Evolutionary conservation across 805 yeast species (phyloP).

Genomic region (Metschnikowia shivogae): DNA sequence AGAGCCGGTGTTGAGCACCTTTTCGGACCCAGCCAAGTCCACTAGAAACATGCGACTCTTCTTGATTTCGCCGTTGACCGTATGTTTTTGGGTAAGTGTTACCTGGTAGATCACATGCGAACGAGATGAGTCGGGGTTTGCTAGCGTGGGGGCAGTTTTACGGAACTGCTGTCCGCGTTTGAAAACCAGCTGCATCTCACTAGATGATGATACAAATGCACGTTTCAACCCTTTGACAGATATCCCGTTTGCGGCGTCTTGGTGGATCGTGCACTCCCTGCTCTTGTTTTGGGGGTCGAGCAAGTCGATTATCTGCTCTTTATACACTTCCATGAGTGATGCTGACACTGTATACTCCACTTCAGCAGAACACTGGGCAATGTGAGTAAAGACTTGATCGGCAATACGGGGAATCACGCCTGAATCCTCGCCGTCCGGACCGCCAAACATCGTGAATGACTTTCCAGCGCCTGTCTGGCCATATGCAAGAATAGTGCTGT

Average conservation of each 20-base stretch:
- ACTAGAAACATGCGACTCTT: slow-evolving; percentile 67
- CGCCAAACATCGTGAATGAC: slow-evolving; percentile 73
- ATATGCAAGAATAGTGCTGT: slow-evolving; percentile 72
- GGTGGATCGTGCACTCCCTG: slow-evolving; percentile 51
- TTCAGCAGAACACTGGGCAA: slow-evolving; percentile 43
- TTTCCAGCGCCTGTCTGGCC: slow-evolving; percentile 82
- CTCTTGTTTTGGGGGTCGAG: slow-evolving; percentile 31
- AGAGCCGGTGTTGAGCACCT: slow-evolving; percentile 73
- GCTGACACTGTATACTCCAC: slow-evolving; percentile 65
- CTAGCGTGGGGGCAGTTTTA: slow-evolving; percentile 56
- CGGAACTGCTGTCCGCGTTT: slow-evolving; percentile 55
- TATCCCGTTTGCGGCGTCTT: slow-evolving; percentile 59
- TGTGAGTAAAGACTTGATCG: slow-evolving; percentile 57
- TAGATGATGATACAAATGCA: slow-evolving; percentile 52
- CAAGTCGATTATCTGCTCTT: slow-evolving; percentile 73
- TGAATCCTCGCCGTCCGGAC: slow-evolving; percentile 17
- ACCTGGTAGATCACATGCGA: slow-evolving; percentile 79
- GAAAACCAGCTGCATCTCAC: slow-evolving; percentile 57
- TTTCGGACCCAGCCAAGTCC: slow-evolving; percentile 87
- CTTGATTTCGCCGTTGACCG: slow-evolving; percentile 52
- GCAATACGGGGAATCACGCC: slow-evolving; percentile 77
- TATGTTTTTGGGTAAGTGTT: slow-evolving; percentile 56
- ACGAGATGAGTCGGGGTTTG: slow-evolving; percentile 72
- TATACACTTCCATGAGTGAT: slow-evolving; percentile 75
- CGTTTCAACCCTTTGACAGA: slow-evolving; percentile 68